A percentile compares a stretch with the other conserved stretches of the same genome.
Evolutionary conservation across 225 moss, liverwort and hornwort species (phyloP).

Genomic region (Polytrichum formosum): DNA sequence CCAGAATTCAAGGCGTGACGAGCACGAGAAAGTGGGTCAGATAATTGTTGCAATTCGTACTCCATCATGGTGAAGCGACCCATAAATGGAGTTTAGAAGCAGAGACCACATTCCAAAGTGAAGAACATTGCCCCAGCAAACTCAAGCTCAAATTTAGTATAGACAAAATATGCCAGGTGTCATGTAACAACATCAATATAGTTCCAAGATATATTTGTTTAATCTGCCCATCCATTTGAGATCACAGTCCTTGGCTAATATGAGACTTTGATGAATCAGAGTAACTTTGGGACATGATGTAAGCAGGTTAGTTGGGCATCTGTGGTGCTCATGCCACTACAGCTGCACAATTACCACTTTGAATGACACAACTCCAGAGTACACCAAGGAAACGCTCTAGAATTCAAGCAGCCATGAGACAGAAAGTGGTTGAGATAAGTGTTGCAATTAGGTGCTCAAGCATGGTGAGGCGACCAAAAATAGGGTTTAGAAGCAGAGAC

Average conservation of each 20-base stretch:
- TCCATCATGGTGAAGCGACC: neutral
- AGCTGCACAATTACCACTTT: constrained; percentile 53
- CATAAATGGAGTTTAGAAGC: neutral
- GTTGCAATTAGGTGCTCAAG: neutral
- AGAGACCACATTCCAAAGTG: neutral
- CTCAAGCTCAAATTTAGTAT: too few species aligned
- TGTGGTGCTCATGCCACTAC: constrained; percentile 42
- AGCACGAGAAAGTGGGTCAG: neutral
- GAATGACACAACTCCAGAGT: neutral
- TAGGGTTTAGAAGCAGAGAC: neutral
- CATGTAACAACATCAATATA: too few species aligned
- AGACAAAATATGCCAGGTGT: too few species aligned
- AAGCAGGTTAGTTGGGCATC: constrained; percentile 37
- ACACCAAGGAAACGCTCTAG: neutral
- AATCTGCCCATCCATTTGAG: too few species aligned
- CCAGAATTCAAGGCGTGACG: neutral
- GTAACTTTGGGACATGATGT: constrained; percentile 12
- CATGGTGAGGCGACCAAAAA: neutral
- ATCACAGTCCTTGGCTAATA: too few species aligned
- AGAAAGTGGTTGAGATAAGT: neutral
- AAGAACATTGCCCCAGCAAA: neutral
- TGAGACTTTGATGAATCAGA: neutral
- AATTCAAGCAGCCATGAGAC: neutral
- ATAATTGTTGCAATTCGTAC: neutral
- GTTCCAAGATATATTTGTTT: too few species aligned